Evolutionary conservation across 2,329 filamentous ascomycete genomes (phyloP).

Genomic region (Colletotrichum lindemuthianum): DNA sequence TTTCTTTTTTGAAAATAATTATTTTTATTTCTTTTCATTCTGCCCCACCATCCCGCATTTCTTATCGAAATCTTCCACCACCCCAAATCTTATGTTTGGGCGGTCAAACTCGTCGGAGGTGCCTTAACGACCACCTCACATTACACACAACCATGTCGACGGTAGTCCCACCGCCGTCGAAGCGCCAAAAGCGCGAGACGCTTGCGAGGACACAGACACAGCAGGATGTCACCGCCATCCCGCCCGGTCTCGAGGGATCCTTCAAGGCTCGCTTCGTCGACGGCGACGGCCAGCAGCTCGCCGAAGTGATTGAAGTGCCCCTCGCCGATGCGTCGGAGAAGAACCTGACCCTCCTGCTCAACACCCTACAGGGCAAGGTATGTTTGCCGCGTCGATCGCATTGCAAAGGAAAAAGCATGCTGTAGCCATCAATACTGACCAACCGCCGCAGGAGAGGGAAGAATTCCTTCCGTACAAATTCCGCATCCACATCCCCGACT

Average conservation of each 20-base stretch:
- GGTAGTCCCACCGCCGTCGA: constrained; percentile 83
- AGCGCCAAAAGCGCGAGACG: constrained; percentile 82
- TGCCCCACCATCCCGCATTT: constrained; percentile 34
- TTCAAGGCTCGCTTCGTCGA: constrained; percentile 91
- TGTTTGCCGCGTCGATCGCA: constrained; percentile 35
- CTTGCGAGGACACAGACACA: constrained; percentile 78
- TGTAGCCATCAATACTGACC: neutral
- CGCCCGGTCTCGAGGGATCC: constrained; percentile 76
- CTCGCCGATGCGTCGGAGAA: constrained; percentile 87
- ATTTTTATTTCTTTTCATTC: constrained; percentile 2
- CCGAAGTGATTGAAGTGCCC: constrained; percentile 77
- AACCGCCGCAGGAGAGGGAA: constrained; percentile 57
- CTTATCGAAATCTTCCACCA: constrained; percentile 34
- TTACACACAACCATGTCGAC: constrained; percentile 72
- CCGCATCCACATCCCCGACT: constrained; percentile 66
- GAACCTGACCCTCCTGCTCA: constrained; percentile 88
- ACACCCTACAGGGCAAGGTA: constrained; percentile 83
- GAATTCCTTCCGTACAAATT: constrained; percentile 71
- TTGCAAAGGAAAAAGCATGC: neutral
- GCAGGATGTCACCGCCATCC: constrained; percentile 76
- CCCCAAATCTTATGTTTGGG: neutral
- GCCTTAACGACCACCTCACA: no score
- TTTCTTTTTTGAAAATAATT: constrained; percentile 24
- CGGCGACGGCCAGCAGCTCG: constrained; percentile 76
- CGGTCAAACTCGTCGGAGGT: neutral